These are phyloP conservation scores for Gossypium davidsonii DNA, from an alignment of 441 rosid genomes.

Conservation along the genomic window DNA sequence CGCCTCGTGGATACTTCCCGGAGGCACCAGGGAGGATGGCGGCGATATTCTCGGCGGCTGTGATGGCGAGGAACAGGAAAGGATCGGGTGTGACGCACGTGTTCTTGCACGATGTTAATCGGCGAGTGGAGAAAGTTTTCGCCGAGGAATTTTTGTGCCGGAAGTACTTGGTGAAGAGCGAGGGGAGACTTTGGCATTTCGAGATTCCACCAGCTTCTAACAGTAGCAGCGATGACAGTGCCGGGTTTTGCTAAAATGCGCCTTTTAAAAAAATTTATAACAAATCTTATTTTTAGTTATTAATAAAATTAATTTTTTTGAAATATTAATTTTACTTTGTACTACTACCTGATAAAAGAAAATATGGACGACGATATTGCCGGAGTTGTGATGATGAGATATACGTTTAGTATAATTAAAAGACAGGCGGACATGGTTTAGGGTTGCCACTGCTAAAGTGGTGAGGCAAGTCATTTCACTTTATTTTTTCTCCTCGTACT, in stretches of 20 bases:
- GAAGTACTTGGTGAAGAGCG: constrained; percentile 1
- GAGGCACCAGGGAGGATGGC: constrained; percentile 1
- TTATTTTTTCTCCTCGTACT: not conserved
- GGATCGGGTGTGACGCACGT: constrained; percentile 1
- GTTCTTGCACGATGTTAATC: not conserved
- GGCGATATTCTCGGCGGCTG: constrained; percentile 1
- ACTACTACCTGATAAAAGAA: not conserved
- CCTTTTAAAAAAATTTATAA: not conserved
- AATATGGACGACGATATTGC: not conserved
- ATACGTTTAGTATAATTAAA: not conserved
- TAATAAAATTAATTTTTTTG: not conserved
- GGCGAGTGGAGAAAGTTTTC: not conserved
- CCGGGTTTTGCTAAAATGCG: not conserved
- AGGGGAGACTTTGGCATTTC: constrained; percentile 5
- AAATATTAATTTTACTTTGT: not conserved
- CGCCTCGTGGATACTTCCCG: not conserved
- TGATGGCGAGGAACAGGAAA: not conserved
- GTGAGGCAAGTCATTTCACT: not conserved
- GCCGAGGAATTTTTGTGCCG: not conserved
- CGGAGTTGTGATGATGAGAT: not conserved
- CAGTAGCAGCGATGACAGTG: not conserved
- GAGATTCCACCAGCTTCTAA: not conserved
- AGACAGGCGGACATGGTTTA: not conserved
- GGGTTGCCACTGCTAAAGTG: not conserved
- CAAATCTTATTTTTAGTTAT: no score